Base-by-base conservation (phyloP, 1,284 basidiomycete genomes). In the Ceraceosorus bombacis region DNA sequence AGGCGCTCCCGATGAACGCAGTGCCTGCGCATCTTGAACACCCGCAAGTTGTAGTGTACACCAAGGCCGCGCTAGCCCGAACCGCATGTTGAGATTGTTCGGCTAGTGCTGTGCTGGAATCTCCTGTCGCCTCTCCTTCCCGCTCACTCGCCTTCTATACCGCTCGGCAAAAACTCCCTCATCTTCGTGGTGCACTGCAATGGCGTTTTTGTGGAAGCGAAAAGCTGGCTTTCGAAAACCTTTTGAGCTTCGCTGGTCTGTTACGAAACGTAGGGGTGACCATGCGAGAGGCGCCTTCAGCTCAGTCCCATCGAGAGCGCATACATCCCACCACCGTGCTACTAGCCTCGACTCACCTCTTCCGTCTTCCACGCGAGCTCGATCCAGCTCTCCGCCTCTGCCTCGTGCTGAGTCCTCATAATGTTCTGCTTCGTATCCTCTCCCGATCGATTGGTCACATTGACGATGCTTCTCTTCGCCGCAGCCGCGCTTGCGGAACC, bases 381-480 rank as follows among this genome's bases (percentile, higher is more conserved):
- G 10, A 77, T 57, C 74, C 74, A 77, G n/a, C 68, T 62, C 58
- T 77, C 74, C 6, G 68, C 71, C 17, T 77, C 75, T 1, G 73
- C 73, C 49, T 72, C 70, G 49, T 74, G 63, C 53, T 71, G 65
- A 6, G 66, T 66, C 5, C 63, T 66, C 70, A 73, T 72, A 39
- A 73, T 65, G 15, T 53, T 53, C 53, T 72, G 66, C 36, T 65
- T 54, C 4, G 64, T 59, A 49, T 69, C 70, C 27, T 51, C n/a
- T 37, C 62, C 57, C 10, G 39, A 46, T 13, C 46, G 54, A 43
- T 73, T 57, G 2, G 70, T 66, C 2, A 76, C 73, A 41, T 67
- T 75, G 57, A 74, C 61, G 62, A 40, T 65, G 64, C 66, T 62
- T 63, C 27, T 67, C 62, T 61, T 63, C 64, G 38, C 12, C 50